Percentiles rank a stretch among this genome's conserved stretches.
Conservation (phyloP, 225 moss, liverwort and hornwort genomes). For the Antitrichia curtipendula region DNA sequence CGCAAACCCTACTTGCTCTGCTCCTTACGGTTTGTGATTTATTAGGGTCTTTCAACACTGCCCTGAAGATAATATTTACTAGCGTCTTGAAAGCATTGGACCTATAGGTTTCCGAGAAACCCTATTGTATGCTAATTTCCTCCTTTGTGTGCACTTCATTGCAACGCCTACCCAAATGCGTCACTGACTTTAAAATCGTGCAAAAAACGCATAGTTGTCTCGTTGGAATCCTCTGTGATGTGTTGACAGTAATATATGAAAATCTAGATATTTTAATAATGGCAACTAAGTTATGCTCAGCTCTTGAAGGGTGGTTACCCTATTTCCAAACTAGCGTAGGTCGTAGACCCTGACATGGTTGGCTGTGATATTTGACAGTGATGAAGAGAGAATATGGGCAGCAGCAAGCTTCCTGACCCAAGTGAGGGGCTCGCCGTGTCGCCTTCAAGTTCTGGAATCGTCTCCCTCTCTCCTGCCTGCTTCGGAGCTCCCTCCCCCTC, state of each 20-base stretch:
- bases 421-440: constrained; percentile 9
- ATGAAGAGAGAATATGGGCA: constrained; percentile 42
- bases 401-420: constrained; percentile 35
- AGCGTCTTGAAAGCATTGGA: background rate
- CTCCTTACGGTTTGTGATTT: background rate
- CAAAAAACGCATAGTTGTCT: background rate
- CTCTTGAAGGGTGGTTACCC: background rate
- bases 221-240: too few species aligned
- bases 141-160: background rate
- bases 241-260: background rate
- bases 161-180: background rate
- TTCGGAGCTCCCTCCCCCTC: background rate
- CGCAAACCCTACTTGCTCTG: background rate
- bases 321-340: background rate
- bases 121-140: background rate
- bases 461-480: background rate
- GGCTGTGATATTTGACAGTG: background rate
- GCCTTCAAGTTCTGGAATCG: constrained; percentile 35
- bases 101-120: background rate
- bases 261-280: background rate
- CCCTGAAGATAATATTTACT: background rate
- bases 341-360: background rate
- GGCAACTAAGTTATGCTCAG: background rate
- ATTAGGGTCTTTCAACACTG: background rate
- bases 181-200: background rate